Percentiles rank a stretch among this genome's conserved stretches.
Evolutionary conservation across 805 yeast genomes (phyloP).

Genomic region (Saccharomycopsis fermentans): DNA sequence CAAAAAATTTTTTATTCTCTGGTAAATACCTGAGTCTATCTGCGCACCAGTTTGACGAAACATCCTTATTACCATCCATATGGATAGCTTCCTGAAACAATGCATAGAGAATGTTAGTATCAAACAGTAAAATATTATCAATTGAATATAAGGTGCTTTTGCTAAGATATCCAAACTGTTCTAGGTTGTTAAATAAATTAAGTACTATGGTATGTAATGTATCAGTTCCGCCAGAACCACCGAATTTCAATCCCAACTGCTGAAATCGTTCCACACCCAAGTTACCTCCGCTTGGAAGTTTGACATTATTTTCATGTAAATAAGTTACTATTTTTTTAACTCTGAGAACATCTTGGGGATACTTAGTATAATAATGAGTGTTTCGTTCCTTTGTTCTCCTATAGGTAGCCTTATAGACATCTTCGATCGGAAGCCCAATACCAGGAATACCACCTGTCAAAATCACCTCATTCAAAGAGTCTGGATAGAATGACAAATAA

Average conservation of each 20-base stretch:
- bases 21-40: conserved; percentile 27
- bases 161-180: conserved; percentile 28
- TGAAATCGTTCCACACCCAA: conserved; percentile 43
- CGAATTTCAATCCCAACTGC: conserved; percentile 42
- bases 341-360: conserved; percentile 34
- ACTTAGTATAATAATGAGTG: conserved; percentile 36
- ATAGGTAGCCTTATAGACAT: conserved; percentile 41
- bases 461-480: conserved; percentile 33
- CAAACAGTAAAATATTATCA: conserved; percentile 33
- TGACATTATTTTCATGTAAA: conserved; percentile 25
- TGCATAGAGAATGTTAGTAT: conserved; percentile 45
- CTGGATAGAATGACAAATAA: conserved; percentile 36
- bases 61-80: conserved; percentile 31
- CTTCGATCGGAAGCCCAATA: conserved; percentile 32
- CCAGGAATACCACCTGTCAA: conserved; percentile 56
- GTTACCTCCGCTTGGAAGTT: conserved; percentile 41
- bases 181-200: conserved; percentile 32
- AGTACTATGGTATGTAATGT: conserved; percentile 35
- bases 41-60: conserved; percentile 40
- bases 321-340: conserved; percentile 31
- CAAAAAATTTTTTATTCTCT: conserved; percentile 23
- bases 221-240: conserved; percentile 42
- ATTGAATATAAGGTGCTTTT: conserved; percentile 28
- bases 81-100: conserved; percentile 52
- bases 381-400: conserved; percentile 39